These are phyloP conservation scores for Eucalyptus regnans DNA, from an alignment of 345 rosid species.

Conservation along the genomic window DNA sequence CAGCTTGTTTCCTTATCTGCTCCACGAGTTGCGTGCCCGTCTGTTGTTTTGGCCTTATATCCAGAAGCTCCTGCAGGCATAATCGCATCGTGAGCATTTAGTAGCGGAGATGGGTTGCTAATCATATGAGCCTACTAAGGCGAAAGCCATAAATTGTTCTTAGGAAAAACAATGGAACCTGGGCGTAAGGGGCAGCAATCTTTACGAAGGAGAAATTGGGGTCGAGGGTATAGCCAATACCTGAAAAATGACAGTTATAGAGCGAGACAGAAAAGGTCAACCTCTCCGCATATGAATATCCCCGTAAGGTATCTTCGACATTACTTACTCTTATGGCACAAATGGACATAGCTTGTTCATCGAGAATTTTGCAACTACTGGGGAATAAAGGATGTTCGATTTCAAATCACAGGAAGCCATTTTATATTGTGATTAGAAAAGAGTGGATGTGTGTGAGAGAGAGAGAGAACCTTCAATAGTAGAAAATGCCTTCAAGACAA, in stretches of 20 bases:
- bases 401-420: background rate
- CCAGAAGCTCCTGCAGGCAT: constrained; percentile 68
- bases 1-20: constrained; percentile 81
- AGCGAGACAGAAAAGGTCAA: background rate
- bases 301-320: background rate
- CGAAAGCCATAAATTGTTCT: background rate
- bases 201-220: constrained; percentile 76
- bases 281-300: background rate
- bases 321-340: background rate
- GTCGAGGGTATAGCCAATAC: constrained; percentile 77
- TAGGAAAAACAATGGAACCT: constrained; percentile 25
- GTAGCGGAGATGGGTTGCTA: background rate
- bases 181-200: constrained; percentile 92
- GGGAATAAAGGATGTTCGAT: background rate
- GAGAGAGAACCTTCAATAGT: constrained; percentile 67
- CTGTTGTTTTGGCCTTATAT: constrained; percentile 31
- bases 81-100: background rate
- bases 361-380: background rate
- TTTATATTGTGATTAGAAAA: background rate
- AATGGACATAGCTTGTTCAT: background rate
- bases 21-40: constrained; percentile 62
- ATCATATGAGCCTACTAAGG: background rate
- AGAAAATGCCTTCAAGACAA: constrained; percentile 83
- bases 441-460: background rate
- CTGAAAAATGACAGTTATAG: constrained; percentile 23